Conservation (phyloP, 31 red algal genomes). For the Odonthalia washingtoniensis region DNA sequence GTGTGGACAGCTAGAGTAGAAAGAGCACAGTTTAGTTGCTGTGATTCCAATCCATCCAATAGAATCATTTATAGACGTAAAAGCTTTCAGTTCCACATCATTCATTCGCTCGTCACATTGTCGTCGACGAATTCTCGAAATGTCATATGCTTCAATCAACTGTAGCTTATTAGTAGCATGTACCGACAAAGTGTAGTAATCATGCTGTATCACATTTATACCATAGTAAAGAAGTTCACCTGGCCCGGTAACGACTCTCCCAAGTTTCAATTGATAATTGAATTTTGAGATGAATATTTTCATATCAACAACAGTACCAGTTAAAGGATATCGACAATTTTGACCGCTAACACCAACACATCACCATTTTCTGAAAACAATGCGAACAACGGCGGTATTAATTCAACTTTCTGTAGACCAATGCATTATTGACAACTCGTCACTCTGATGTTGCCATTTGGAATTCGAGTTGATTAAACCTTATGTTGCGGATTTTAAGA, state of each 20-base stretch:
- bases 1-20: background rate
- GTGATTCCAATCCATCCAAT: conserved; percentile 23
- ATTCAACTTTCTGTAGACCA: background rate
- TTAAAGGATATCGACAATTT: background rate
- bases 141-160: background rate
- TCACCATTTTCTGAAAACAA: background rate
- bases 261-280: background rate
- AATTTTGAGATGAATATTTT: background rate
- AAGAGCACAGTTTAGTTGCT: conserved; percentile 9
- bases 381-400: background rate
- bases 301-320: background rate
- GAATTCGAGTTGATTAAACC: background rate
- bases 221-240: background rate
- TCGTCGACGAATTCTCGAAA: background rate
- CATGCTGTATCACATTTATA: background rate
- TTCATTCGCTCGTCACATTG: background rate
- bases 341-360: background rate
- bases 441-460: background rate
- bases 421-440: background rate
- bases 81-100: background rate
- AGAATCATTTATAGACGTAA: conserved; percentile 15
- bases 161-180: conserved; percentile 17
- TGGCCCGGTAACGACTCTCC: background rate
- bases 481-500: background rate
- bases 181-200: background rate